A percentile compares a stretch with the other conserved stretches of the same genome.
These are phyloP conservation scores for Diplosphaera chodatii DNA, from an alignment of 139 green algal genomes.

Conservation along the genomic window DNA sequence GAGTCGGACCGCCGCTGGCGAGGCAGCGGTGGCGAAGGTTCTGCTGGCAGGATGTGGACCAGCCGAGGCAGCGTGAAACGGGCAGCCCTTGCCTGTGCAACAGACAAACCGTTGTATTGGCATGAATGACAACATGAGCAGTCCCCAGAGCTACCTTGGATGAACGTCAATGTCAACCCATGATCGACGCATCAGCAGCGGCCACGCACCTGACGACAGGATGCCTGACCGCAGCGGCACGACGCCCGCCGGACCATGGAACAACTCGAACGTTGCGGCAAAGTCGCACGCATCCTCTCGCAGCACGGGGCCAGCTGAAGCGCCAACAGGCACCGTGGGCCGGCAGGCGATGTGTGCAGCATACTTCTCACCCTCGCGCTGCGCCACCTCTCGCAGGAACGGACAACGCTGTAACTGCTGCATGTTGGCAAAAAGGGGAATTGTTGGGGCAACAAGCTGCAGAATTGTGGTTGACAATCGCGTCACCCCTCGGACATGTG, in stretches of 20 bases:
- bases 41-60: neutral
- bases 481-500: no score
- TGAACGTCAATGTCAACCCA: no score
- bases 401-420: neutral
- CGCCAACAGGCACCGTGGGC: neutral
- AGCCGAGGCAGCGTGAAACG: neutral
- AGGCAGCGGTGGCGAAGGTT: constrained; percentile 7
- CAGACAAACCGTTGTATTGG: no score
- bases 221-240: constrained; percentile 29
- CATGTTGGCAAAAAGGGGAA: neutral
- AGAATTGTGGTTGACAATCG: no score
- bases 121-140: no score
- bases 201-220: neutral
- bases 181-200: no score
- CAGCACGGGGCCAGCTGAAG: neutral
- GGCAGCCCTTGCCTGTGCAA: no score
- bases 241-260: constrained; percentile 46
- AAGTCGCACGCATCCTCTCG: neutral
- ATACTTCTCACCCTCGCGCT: neutral
- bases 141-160: no score
- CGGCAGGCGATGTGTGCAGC: neutral
- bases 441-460: no score
- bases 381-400: neutral
- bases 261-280: constrained; percentile 32
- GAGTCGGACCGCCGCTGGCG: neutral